Conservation (phyloP, 305 asterid genomes). For the Rubia occidens region DNA sequence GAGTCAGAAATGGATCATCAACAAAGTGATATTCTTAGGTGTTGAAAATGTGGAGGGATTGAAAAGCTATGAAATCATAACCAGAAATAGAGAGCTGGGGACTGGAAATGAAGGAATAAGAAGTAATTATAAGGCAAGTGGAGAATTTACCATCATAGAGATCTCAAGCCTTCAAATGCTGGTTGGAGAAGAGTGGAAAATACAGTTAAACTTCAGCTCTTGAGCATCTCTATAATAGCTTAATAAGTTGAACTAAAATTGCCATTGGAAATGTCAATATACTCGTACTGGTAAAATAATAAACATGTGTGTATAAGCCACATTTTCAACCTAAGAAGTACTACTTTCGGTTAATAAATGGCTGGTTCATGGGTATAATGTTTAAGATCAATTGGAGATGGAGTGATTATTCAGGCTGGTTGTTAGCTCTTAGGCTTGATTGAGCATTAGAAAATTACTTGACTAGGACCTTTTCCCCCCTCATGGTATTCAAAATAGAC, state of each 20-base stretch:
- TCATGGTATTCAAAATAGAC: too few relatives aligned
- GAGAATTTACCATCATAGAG: background rate
- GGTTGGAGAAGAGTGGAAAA: slow-evolving; percentile 12
- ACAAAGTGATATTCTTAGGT: slow-evolving; percentile 19
- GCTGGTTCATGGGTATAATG: too few relatives aligned
- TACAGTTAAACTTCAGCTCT: slow-evolving; percentile 3
- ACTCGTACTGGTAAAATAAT: too few relatives aligned
- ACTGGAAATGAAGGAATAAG: background rate
- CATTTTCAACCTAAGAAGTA: too few relatives aligned
- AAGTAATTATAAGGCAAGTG: background rate
- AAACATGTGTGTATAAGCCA: too few relatives aligned
- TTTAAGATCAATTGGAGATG: too few relatives aligned
- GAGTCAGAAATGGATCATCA: slow-evolving; percentile 40
- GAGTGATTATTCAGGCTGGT: too few relatives aligned
- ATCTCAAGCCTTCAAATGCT: slow-evolving; percentile 13
- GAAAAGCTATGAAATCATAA: slow-evolving; percentile 10
- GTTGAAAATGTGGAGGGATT: slow-evolving; percentile 6
- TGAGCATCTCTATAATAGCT: background rate
- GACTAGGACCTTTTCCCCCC: too few relatives aligned
- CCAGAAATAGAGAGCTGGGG: background rate
- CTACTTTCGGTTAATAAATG: too few relatives aligned
- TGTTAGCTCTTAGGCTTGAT: too few relatives aligned
- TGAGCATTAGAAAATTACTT: too few relatives aligned
- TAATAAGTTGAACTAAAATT: background rate
- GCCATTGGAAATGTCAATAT: background rate